Conservation (phyloP, 805 yeast genomes). For the Kazachstania taianensis region DNA sequence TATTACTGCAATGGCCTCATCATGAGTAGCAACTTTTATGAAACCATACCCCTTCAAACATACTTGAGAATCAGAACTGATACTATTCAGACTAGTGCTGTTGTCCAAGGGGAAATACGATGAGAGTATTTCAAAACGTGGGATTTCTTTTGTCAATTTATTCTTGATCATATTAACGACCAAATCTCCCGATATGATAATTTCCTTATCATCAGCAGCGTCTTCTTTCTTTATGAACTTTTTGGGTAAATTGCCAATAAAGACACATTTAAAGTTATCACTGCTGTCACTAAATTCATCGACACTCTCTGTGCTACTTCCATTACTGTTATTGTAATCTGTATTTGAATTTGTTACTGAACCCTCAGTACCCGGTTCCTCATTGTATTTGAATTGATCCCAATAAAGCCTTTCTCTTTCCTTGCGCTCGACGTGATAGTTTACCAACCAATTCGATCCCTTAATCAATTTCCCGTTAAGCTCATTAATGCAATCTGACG, state of each 20-base stretch:
- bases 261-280: conserved; percentile 43
- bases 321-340: background rate
- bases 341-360: conserved; percentile 17
- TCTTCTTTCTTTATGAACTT: conserved; percentile 27
- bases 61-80: too few species aligned
- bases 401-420: conserved; percentile 39
- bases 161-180: conserved; percentile 35
- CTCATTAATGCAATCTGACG: conserved; percentile 48
- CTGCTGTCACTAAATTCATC: conserved; percentile 29
- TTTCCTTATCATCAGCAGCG: conserved; percentile 23
- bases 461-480: conserved; percentile 36
- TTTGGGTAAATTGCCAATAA: conserved; percentile 42
- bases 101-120: conserved; percentile 24
- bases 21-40: conserved; percentile 40
- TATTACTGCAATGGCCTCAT: conserved; percentile 40
- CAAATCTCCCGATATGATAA: conserved; percentile 12
- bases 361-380: background rate
- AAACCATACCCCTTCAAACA: conserved; percentile 44
- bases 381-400: conserved; percentile 28
- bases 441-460: conserved; percentile 36
- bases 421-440: conserved; percentile 54
- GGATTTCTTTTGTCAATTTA: conserved; percentile 36
- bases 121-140: conserved; percentile 17
- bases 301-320: background rate
- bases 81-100: conserved; percentile 7